These are phyloP conservation scores for Teratosphaeria viscida DNA, from an alignment of 2,329 filamentous ascomycete genomes.

Conservation along the genomic window DNA sequence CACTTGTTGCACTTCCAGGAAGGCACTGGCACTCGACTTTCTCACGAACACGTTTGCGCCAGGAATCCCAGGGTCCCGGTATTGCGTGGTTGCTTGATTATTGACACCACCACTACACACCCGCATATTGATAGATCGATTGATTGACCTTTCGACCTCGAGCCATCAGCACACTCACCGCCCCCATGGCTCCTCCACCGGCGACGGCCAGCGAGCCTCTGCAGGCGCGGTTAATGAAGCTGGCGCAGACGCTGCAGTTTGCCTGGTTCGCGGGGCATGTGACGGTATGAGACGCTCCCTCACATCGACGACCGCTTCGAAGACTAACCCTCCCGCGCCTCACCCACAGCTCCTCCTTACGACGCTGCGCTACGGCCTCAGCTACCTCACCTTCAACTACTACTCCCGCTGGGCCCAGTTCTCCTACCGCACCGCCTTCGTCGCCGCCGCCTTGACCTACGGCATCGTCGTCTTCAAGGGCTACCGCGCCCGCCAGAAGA, in stretches of 20 bases:
- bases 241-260: slow-evolving; percentile 43
- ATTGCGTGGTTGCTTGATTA: not conserved
- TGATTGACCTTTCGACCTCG: not conserved
- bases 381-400: slow-evolving; percentile 82
- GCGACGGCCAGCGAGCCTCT: slow-evolving; percentile 8
- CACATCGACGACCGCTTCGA: not conserved
- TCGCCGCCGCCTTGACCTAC: slow-evolving; percentile 84
- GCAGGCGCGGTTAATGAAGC: slow-evolving; percentile 10
- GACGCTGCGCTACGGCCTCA: slow-evolving; percentile 72
- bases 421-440: slow-evolving; percentile 81
- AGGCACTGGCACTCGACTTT: too few species aligned
- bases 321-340: not conserved
- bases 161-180: not conserved
- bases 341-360: slow-evolving; percentile 55
- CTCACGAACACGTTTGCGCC: not conserved
- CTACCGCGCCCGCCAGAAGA: slow-evolving; percentile 72
- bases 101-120: too few species aligned
- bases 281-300: slow-evolving; percentile 28
- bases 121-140: too few species aligned
- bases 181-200: slow-evolving; percentile 16
- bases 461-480: slow-evolving; percentile 99
- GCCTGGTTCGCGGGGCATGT: slow-evolving; percentile 62
- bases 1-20: not conserved
- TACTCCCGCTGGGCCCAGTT: slow-evolving; percentile 66
- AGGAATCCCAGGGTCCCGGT: not conserved